Evolutionary conservation across 805 yeast genomes (phyloP).

Genomic region (Candida pseudofarinosa): DNA sequence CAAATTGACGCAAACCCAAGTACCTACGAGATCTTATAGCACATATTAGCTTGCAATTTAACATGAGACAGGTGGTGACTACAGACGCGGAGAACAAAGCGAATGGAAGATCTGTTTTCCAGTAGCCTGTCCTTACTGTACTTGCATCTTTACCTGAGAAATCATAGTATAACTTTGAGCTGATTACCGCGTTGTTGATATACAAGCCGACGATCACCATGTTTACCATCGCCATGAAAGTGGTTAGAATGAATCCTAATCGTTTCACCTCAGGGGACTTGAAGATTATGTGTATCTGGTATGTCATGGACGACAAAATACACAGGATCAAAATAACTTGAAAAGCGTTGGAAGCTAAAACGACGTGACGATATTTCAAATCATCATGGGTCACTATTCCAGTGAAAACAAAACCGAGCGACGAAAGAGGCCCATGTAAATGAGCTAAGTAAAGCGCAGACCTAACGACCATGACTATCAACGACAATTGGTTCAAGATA

Average conservation of each 20-base stretch:
- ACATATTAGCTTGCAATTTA: slow-evolving; percentile 58
- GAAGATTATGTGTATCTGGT: slow-evolving; percentile 72
- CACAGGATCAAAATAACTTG: slow-evolving; percentile 56
- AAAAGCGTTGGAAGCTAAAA: slow-evolving; percentile 60
- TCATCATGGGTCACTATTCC: slow-evolving; percentile 24
- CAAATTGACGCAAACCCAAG: slow-evolving; percentile 80
- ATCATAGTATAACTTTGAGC: slow-evolving; percentile 33
- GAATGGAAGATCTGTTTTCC: slow-evolving; percentile 50
- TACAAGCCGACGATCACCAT: slow-evolving; percentile 56
- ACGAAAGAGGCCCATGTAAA: slow-evolving; percentile 48
- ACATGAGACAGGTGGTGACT: slow-evolving; percentile 54
- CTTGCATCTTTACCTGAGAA: slow-evolving; percentile 1
- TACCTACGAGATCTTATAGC: slow-evolving; percentile 72
- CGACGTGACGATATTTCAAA: slow-evolving; percentile 37
- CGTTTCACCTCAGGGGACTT: slow-evolving; percentile 48
- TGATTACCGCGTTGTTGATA: slow-evolving; percentile 46
- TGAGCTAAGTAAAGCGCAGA: slow-evolving; percentile 57
- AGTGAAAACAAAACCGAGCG: slow-evolving; percentile 42
- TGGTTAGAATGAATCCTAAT: slow-evolving; percentile 37
- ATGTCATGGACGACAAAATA: slow-evolving; percentile 62
- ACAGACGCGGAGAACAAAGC: slow-evolving; percentile 70
- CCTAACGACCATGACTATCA: slow-evolving; percentile 54
- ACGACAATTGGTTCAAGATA: slow-evolving; percentile 60
- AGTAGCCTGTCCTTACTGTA: slow-evolving; percentile 10
- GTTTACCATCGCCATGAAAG: slow-evolving; percentile 42